phyloP scores from a whole-genome alignment of 495 filamentous ascomycete species.

The Xylaria intraflava region DNA sequence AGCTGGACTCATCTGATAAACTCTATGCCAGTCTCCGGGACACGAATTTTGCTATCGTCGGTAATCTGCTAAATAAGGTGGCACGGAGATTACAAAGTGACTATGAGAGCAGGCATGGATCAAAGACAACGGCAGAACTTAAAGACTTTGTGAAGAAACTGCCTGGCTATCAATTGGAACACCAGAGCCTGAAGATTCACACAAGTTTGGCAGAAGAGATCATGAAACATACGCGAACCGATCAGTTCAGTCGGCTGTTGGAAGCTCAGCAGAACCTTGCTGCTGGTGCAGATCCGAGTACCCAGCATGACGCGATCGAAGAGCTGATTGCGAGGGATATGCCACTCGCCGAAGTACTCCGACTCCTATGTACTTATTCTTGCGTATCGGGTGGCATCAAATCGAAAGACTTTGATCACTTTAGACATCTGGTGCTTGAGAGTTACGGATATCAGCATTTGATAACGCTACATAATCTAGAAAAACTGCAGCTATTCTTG shows the following conservation, averaged over 20 bases:
- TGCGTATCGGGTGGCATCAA: constrained; percentile 84
- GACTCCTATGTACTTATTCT: constrained; percentile 85
- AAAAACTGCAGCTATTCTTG: constrained; percentile 80
- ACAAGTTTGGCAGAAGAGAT: constrained; percentile 92
- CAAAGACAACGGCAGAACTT: constrained; percentile 83
- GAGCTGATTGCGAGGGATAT: constrained; percentile 85
- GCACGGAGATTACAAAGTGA: constrained; percentile 81
- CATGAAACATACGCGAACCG: constrained; percentile 79
- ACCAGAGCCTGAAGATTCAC: constrained; percentile 84
- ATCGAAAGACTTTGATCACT: constrained; percentile 76
- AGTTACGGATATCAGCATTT: constrained; percentile 94
- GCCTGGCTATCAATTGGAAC: constrained; percentile 86
- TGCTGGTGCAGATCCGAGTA: constrained; percentile 80
- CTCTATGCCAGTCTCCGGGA: constrained; percentile 85
- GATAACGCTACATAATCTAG: constrained; percentile 79
- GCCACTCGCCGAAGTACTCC: constrained; percentile 69
- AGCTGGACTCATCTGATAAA: constrained; percentile 82
- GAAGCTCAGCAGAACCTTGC: constrained; percentile 96
- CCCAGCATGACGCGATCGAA: constrained; percentile 83
- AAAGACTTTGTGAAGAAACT: constrained; percentile 88
- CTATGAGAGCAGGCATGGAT: constrained; percentile 82
- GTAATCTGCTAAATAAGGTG: constrained; percentile 79
- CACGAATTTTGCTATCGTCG: constrained; percentile 92
- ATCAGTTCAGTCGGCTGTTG: constrained; percentile 77
- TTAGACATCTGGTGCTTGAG: constrained; percentile 80